Conservation (phyloP, 768 basidiomycete species). For the Hemileccinum impolitum region DNA sequence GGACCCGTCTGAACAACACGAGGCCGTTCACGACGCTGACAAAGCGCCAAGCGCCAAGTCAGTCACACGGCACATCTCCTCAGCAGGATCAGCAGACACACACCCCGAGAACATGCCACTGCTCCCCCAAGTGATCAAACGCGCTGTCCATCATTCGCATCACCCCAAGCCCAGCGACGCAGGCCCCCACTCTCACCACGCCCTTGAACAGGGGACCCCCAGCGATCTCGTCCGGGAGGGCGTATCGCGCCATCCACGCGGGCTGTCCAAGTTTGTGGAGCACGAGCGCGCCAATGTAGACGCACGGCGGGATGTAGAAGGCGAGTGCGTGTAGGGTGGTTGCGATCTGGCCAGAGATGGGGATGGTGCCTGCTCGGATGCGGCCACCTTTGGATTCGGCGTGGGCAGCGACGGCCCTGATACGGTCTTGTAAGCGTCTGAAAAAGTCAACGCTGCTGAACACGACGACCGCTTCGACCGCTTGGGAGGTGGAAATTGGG, state of each 20-base stretch:
- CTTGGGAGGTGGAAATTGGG: slow-evolving; percentile 1
- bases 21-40: slow-evolving; percentile 25
- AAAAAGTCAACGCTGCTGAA: slow-evolving; percentile 6
- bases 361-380: slow-evolving; percentile 5
- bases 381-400: slow-evolving; percentile 14
- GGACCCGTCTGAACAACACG: slow-evolving; percentile 29
- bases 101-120: slow-evolving; percentile 25
- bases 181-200: slow-evolving; percentile 15
- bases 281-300: slow-evolving; percentile 20
- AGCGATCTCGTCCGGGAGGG: slow-evolving; percentile 11
- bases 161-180: slow-evolving; percentile 8
- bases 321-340: slow-evolving; percentile 17
- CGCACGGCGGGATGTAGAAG: slow-evolving; percentile 11
- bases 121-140: slow-evolving; percentile 15
- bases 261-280: slow-evolving; percentile 25
- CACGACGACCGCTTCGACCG: slow-evolving; percentile 6
- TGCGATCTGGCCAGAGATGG: slow-evolving; percentile 17
- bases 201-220: slow-evolving; percentile 4
- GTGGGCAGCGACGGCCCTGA: not conserved
- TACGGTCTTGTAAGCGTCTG: not conserved
- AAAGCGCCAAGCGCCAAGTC: too few species aligned
- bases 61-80: not conserved
- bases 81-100: not conserved
- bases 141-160: not conserved
- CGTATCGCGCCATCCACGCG: slow-evolving; percentile 21